Conservation (phyloP, 805 yeast genomes). For the Metschnikowia sp. region DNA sequence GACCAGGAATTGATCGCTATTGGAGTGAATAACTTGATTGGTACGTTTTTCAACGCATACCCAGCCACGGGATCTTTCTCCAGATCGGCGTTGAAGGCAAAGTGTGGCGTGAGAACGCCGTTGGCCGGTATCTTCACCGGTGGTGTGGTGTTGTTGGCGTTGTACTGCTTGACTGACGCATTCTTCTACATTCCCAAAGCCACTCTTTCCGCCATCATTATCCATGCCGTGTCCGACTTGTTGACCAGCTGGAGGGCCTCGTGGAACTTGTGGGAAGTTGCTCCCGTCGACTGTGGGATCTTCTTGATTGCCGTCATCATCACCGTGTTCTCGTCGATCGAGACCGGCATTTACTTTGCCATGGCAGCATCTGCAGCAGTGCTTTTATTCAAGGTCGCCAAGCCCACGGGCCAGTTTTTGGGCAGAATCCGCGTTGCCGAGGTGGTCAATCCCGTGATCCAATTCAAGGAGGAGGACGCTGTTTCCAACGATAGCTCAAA, state of each 20-base stretch:
- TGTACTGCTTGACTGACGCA: conserved; percentile 77
- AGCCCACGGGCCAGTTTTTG: conserved; percentile 78
- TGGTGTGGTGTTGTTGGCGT: conserved; percentile 79
- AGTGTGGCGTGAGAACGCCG: conserved; percentile 94
- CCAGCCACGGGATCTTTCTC: conserved; percentile 97
- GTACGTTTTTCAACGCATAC: conserved; percentile 89
- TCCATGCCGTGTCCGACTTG: conserved; percentile 89
- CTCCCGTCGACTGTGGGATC: conserved; percentile 72
- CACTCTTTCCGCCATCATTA: conserved; percentile 79
- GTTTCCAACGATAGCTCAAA: conserved; percentile 20
- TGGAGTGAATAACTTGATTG: conserved; percentile 86
- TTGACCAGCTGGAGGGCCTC: conserved; percentile 67
- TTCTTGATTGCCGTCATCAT: conserved; percentile 70
- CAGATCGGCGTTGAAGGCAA: conserved; percentile 89
- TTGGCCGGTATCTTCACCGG: conserved; percentile 90
- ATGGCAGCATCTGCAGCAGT: conserved; percentile 78
- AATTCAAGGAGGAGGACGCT: conserved; percentile 19
- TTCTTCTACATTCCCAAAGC: conserved; percentile 92
- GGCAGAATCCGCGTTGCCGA: conserved; percentile 75
- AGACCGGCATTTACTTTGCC: conserved; percentile 88
- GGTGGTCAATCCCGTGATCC: conserved; percentile 58
- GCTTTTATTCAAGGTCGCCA: conserved; percentile 69
- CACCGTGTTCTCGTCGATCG: conserved; percentile 76
- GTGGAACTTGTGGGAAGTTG: conserved; percentile 64
- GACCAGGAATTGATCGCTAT: conserved; percentile 93